These are phyloP conservation scores for Pezicula rhizophila DNA, from an alignment of 2,329 filamentous ascomycete genomes.

Conservation along the genomic window DNA sequence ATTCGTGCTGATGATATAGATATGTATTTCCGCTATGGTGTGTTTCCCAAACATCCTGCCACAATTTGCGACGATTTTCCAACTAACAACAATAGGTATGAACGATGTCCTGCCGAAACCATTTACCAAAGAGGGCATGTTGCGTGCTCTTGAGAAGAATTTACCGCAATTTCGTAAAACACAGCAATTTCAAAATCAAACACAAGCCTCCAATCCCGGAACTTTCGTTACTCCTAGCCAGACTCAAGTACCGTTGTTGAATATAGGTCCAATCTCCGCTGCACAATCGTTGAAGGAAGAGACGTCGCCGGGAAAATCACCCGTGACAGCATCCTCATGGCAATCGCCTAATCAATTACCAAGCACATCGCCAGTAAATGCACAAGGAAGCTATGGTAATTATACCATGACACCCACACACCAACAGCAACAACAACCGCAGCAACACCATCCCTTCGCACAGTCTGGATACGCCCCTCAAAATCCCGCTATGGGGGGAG, in stretches of 20 bases:
- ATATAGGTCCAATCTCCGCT: constrained; percentile 23
- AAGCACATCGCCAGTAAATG: constrained; percentile 19
- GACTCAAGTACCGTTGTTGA: constrained; percentile 20
- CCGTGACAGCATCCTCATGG: constrained; percentile 25
- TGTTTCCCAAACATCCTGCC: constrained; percentile 30
- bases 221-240: constrained; percentile 19
- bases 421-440: constrained; percentile 17
- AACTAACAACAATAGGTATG: constrained; percentile 62
- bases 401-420: constrained; percentile 25
- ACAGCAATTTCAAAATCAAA: constrained; percentile 9
- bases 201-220: constrained; percentile 19
- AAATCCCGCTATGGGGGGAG: constrained; percentile 12
- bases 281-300: constrained; percentile 26
- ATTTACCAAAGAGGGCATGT: constrained; percentile 83
- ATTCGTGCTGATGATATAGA: constrained; percentile 95
- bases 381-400: constrained; percentile 16
- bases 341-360: constrained; percentile 26
- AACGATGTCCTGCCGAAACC: constrained; percentile 96
- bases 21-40: constrained; percentile 95
- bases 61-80: not conserved
- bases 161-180: constrained; percentile 74
- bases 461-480: constrained; percentile 9
- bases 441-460: constrained; percentile 10
- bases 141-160: constrained; percentile 83
- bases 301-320: constrained; percentile 26